These are phyloP conservation scores for Thalassiosira livingstoniorum DNA, from an alignment of 352 stramenopile genomes.

Conservation along the genomic window DNA sequence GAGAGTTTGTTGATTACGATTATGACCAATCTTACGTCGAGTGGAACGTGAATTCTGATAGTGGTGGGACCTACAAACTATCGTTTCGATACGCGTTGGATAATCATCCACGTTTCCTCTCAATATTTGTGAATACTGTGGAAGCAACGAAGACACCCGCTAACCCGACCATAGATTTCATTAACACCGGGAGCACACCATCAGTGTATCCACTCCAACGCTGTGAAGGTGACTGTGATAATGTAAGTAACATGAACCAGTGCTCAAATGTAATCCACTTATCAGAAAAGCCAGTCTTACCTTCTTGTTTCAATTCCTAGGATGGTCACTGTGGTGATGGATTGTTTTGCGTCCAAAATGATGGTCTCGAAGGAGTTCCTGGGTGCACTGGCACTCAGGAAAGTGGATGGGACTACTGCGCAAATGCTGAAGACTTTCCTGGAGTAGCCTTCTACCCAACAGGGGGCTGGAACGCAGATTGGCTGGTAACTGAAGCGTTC, in stretches of 20 bases:
- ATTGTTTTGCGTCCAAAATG: conserved; percentile 59
- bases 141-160: conserved; percentile 2
- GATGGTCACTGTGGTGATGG: conserved; percentile 53
- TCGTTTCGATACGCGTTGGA: conserved; percentile 54
- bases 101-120: conserved; percentile 27
- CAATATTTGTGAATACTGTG: conserved; percentile 48
- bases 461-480: conserved; percentile 48
- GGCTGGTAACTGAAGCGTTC: conserved; percentile 31
- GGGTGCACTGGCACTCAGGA: conserved; percentile 42
- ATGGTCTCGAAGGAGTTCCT: conserved; percentile 41
- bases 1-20: conserved; percentile 36
- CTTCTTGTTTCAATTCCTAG: too few relatives aligned
- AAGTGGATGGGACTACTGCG: conserved; percentile 24
- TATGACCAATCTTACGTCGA: conserved; percentile 40
- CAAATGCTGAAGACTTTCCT: conserved; percentile 33
- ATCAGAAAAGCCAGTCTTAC: too few relatives aligned
- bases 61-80: conserved; percentile 47
- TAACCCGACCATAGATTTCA: conserved; percentile 36
- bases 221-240: conserved; percentile 71
- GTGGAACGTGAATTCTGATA: conserved; percentile 48
- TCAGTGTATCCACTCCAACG: conserved; percentile 53
- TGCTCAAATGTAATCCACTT: too few relatives aligned
- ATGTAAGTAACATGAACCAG: not conserved
- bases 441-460: conserved; percentile 35
- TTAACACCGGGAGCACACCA: conserved; percentile 19